Conservation (phyloP, 139 green algal species). For the Asterochloris erici region DNA sequence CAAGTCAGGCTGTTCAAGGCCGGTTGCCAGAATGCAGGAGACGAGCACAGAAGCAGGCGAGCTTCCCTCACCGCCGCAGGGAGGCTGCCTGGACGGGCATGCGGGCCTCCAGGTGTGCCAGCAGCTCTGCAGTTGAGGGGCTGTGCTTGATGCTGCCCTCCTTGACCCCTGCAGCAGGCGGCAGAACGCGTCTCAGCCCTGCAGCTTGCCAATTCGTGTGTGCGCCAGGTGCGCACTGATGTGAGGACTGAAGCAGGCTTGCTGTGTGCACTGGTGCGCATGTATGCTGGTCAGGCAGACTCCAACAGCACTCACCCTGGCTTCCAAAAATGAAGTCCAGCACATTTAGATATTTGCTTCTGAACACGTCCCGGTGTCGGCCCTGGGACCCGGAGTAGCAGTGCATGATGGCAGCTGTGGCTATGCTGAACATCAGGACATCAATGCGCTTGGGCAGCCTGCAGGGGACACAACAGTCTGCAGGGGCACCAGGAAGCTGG, state of each 20-base stretch:
- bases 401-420: slow-evolving; percentile 81
- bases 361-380: slow-evolving; percentile 84
- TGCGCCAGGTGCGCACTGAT: not conserved
- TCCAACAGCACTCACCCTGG: slow-evolving; percentile 29
- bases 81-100: not conserved
- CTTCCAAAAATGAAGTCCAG: slow-evolving; percentile 93
- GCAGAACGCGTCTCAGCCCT: not conserved
- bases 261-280: not conserved
- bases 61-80: too few relatives aligned
- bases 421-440: slow-evolving; percentile 74
- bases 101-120: slow-evolving; percentile 21
- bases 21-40: not conserved
- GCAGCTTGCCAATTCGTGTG: not conserved
- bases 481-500: not conserved
- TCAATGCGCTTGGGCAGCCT: slow-evolving; percentile 58
- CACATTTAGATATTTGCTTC: slow-evolving; percentile 88
- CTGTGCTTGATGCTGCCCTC: slow-evolving; percentile 57
- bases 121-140: slow-evolving; percentile 57
- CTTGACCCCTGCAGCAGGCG: slow-evolving; percentile 41
- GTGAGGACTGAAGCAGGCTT: not conserved
- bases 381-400: slow-evolving; percentile 72
- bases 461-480: too few relatives aligned
- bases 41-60: not conserved
- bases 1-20: not conserved
- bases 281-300: not conserved